Evolutionary conservation across 23 red algal genomes (phyloP).

Genomic region (Gracilariopsis chorda): DNA sequence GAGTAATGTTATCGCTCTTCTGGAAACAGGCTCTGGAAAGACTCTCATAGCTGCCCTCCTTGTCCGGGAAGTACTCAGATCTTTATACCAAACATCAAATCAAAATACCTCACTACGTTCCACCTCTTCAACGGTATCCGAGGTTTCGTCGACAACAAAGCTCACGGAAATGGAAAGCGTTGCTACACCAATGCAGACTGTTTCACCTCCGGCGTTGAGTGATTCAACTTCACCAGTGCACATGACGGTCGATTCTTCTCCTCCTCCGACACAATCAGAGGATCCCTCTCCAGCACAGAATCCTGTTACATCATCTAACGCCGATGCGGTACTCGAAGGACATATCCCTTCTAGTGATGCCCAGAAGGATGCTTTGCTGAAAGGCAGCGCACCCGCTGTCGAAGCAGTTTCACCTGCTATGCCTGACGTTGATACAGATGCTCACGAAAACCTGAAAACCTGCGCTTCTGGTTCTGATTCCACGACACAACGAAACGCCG

Average conservation of each 20-base stretch:
- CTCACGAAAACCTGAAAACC: not conserved
- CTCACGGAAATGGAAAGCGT: no score
- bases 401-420: not conserved
- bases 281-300: not conserved
- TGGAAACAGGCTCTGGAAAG: slow-evolving; percentile 69
- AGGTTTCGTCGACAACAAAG: not conserved
- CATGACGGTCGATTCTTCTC: not conserved
- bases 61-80: slow-evolving; percentile 3
- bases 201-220: no score
- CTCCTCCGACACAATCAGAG: not conserved
- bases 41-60: slow-evolving; percentile 51
- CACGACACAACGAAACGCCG: not conserved
- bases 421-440: no score
- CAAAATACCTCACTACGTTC: not conserved
- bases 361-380: not conserved
- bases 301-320: not conserved
- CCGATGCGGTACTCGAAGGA: not conserved
- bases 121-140: not conserved
- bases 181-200: no score
- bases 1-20: slow-evolving; percentile 38
- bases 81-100: not conserved
- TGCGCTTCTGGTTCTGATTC: not conserved
- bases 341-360: no score
- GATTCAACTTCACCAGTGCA: not conserved
- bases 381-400: no score